Evolutionary conservation across 306 rosid genomes (phyloP).

Genomic region (Lagenaria siceraria): DNA sequence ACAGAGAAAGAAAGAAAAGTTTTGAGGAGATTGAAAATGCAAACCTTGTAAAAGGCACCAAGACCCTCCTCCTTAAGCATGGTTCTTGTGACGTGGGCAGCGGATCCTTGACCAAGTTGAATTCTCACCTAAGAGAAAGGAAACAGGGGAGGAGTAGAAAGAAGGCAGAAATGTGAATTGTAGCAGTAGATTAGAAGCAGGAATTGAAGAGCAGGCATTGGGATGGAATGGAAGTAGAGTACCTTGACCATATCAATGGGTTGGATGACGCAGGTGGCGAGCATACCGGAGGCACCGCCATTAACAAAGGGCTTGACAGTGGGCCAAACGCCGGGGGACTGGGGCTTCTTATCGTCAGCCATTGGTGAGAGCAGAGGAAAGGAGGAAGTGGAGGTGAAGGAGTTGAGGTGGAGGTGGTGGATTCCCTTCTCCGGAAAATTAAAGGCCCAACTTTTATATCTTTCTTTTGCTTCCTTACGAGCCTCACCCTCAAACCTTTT

Average conservation of each 20-base stretch:
- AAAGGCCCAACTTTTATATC: background rate
- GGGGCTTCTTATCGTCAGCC: constrained; percentile 75
- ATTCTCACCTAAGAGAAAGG: constrained; percentile 61
- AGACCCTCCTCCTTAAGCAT: constrained; percentile 87
- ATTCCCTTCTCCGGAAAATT: background rate
- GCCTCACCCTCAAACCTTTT: background rate
- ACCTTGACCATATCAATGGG: constrained; percentile 98
- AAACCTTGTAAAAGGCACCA: constrained; percentile 79
- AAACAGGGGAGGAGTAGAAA: background rate
- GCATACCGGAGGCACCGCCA: constrained; percentile 97
- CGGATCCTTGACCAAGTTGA: constrained; percentile 96
- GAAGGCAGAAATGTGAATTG: background rate
- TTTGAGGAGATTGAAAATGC: background rate
- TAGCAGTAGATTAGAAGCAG: background rate
- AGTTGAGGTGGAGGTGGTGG: background rate
- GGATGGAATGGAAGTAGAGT: background rate
- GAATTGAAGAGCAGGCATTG: background rate
- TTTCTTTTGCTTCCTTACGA: background rate
- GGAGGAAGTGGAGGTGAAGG: background rate
- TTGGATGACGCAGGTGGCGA: constrained; percentile 89
- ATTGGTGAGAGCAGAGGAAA: constrained; percentile 11
- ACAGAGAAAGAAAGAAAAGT: background rate
- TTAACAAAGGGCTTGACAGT: constrained; percentile 80
- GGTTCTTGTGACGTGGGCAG: constrained; percentile 41
- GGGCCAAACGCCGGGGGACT: constrained; percentile 52